These are phyloP conservation scores for Colletotrichum viniferum DNA, from an alignment of 2,329 filamentous ascomycete genomes.

Conservation along the genomic window DNA sequence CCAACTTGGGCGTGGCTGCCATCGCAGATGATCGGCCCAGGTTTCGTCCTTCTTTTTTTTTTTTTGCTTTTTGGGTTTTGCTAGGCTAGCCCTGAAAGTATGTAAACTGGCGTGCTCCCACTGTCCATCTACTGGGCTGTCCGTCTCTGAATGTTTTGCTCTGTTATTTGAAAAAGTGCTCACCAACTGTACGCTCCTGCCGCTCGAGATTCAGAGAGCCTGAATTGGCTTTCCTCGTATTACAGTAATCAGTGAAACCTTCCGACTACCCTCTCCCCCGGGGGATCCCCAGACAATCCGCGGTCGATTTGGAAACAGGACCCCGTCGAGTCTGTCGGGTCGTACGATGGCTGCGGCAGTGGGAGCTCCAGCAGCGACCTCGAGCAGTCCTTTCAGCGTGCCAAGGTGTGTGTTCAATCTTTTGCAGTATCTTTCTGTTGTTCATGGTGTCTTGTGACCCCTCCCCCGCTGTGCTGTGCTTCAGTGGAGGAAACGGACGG, in stretches of 20 bases:
- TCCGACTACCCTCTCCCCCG: neutral
- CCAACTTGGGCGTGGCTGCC: neutral
- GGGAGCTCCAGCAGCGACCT: neutral
- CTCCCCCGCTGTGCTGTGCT: neutral
- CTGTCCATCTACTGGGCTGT: accelerated
- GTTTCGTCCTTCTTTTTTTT: neutral
- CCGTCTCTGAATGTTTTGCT: neutral
- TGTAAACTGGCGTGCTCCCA: neutral
- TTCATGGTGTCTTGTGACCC: neutral
- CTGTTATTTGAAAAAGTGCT: neutral
- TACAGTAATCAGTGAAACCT: neutral
- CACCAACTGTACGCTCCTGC: neutral
- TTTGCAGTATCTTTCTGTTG: neutral
- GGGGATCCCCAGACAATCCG: neutral
- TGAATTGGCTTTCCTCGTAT: neutral
- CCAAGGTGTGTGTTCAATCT: neutral
- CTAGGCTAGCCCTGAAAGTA: neutral
- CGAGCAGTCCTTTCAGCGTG: neutral
- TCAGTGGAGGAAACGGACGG: neutral
- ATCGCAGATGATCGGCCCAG: neutral
- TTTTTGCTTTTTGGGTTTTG: neutral
- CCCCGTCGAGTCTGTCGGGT: neutral
- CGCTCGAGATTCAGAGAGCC: neutral
- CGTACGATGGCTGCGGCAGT: constrained; percentile 15
- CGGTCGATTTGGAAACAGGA: neutral